These are phyloP conservation scores for Coemansia furcata DNA, from an alignment of 192 early-diverging fungal genomes.

Conservation along the genomic window DNA sequence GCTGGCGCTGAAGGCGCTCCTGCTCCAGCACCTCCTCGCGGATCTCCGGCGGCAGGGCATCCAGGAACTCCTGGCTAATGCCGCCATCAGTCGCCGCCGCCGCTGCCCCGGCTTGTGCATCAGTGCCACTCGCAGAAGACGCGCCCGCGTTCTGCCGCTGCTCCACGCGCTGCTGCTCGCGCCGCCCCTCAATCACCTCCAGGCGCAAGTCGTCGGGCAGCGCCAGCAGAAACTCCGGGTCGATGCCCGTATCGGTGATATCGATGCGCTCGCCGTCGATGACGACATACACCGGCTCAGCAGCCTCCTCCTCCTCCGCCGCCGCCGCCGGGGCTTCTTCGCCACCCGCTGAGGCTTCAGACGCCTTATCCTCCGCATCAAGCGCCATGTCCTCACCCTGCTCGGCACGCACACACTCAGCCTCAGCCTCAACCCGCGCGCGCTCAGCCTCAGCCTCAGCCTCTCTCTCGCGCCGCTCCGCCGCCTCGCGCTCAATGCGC, in stretches of 20 bases:
- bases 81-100: conserved; percentile 22
- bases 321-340: neutral
- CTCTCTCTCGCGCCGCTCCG: conserved; percentile 54
- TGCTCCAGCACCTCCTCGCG: conserved; percentile 79
- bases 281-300: conserved; percentile 53
- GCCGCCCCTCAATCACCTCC: conserved; percentile 87
- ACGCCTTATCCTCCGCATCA: neutral
- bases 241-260: conserved; percentile 92
- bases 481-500: conserved; percentile 51
- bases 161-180: conserved; percentile 54
- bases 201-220: conserved; percentile 91
- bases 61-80: conserved; percentile 82
- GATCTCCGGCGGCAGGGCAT: conserved; percentile 88
- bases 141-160: conserved; percentile 7
- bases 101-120: neutral
- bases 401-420: neutral
- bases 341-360: neutral
- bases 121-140: neutral
- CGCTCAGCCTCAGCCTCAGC: conserved; percentile 48
- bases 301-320: neutral
- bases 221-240: conserved; percentile 89
- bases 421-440: neutral
- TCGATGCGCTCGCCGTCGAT: conserved; percentile 82
- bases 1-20: conserved; percentile 68
- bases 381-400: conserved; percentile 1